These are phyloP conservation scores for Globisporangium canariense DNA, from an alignment of 352 stramenopile genomes.

Conservation along the genomic window DNA sequence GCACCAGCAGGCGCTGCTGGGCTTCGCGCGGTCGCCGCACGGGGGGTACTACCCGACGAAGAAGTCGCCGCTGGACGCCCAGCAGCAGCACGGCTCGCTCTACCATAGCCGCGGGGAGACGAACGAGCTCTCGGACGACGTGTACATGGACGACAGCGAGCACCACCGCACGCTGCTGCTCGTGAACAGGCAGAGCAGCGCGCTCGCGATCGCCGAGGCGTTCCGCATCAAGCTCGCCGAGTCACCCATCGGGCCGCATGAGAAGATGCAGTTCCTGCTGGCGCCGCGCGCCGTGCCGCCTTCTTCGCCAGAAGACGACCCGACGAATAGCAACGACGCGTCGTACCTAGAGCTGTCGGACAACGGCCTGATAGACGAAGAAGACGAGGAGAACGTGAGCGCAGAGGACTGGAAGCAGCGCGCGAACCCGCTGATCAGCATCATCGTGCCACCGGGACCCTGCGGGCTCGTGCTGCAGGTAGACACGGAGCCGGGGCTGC, in stretches of 20 bases:
- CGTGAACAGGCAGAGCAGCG: conserved; percentile 30
- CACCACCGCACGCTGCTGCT: conserved; percentile 18
- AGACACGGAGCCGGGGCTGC: conserved; percentile 23
- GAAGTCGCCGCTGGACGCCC: conserved; percentile 8
- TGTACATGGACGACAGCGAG: conserved; percentile 21
- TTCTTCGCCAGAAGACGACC: background rate
- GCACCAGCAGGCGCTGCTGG: conserved; percentile 29
- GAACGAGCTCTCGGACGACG: conserved; percentile 51
- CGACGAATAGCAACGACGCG: background rate
- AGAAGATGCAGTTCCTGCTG: conserved; percentile 62
- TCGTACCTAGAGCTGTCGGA: conserved; percentile 16
- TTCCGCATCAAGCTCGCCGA: conserved; percentile 70
- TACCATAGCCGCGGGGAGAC: conserved; percentile 52
- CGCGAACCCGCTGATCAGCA: conserved; percentile 54
- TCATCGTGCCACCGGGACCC: conserved; percentile 71
- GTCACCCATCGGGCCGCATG: conserved; percentile 60
- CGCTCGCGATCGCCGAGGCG: conserved; percentile 55
- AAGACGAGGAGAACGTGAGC: conserved; percentile 42
- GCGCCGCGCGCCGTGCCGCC: conserved; percentile 10
- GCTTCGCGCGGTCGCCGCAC: conserved; percentile 14
- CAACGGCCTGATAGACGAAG: conserved; percentile 20
- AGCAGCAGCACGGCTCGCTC: conserved; percentile 32
- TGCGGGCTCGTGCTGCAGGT: conserved; percentile 72
- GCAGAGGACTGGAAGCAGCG: conserved; percentile 71
- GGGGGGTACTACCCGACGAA: conserved; percentile 3